A percentile compares a stretch with the other conserved stretches of the same genome.
These are phyloP conservation scores for Cryomyces antarcticus DNA, from an alignment of 495 filamentous ascomycete species.

Conservation along the genomic window DNA sequence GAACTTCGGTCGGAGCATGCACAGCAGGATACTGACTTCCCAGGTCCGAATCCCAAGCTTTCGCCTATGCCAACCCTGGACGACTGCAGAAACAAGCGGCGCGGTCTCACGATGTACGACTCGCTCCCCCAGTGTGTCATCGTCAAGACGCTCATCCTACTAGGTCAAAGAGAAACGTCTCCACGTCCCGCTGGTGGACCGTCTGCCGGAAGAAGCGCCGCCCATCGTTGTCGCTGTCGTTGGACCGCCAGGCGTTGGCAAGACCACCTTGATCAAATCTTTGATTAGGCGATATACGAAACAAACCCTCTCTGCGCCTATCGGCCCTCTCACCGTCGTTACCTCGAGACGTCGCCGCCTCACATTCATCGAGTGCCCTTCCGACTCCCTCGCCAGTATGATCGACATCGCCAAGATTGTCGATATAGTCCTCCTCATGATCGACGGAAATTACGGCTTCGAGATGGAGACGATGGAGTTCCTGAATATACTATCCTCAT, in stretches of 20 bases:
- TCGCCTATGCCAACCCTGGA: slow-evolving; percentile 68
- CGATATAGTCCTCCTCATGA: slow-evolving; percentile 91
- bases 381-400: slow-evolving; percentile 78
- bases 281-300: slow-evolving; percentile 88
- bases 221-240: slow-evolving; percentile 82
- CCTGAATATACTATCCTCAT: slow-evolving; percentile 68
- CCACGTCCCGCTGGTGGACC: slow-evolving; percentile 88
- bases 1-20: not conserved
- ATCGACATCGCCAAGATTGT: slow-evolving; percentile 92
- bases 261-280: slow-evolving; percentile 73
- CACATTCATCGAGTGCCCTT: slow-evolving; percentile 91
- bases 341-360: slow-evolving; percentile 83
- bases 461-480: slow-evolving; percentile 99
- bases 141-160: slow-evolving; percentile 1
- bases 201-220: slow-evolving; percentile 86
- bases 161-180: slow-evolving; percentile 86
- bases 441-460: slow-evolving; percentile 94
- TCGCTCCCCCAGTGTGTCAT: not conserved
- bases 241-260: slow-evolving; percentile 74
- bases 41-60: slow-evolving; percentile 82
- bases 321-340: slow-evolving; percentile 83
- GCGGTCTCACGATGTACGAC: slow-evolving; percentile 70
- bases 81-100: slow-evolving; percentile 66
- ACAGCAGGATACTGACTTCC: not conserved
- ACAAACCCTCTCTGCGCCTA: slow-evolving; percentile 72